phyloP scores from a whole-genome alignment of 257 asterid species.

The Scutellaria galericulata region DNA sequence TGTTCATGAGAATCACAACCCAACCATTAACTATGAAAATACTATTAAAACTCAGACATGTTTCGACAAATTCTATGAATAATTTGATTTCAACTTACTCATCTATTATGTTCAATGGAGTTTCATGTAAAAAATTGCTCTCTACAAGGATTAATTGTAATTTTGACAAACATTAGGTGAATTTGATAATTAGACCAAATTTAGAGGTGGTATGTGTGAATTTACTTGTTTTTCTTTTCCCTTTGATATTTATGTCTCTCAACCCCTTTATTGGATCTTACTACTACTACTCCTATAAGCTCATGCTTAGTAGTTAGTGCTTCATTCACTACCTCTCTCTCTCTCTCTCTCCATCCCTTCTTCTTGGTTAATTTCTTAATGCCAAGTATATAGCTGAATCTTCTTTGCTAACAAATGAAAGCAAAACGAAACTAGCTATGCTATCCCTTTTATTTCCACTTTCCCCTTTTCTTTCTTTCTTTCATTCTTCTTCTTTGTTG shows the following conservation, averaged over 20 bases:
- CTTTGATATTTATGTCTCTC: slow-evolving; percentile 18
- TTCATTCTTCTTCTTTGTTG: slow-evolving; percentile 7
- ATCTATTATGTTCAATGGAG: too few species aligned
- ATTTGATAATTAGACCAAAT: too few species aligned
- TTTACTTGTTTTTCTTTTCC: slow-evolving; percentile 15
- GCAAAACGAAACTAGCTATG: too few species aligned
- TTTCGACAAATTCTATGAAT: too few species aligned
- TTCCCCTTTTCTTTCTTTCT: background rate
- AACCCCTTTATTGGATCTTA: slow-evolving; percentile 39
- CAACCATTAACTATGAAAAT: too few species aligned
- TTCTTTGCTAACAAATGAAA: slow-evolving; percentile 26
- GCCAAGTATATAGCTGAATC: slow-evolving; percentile 11
- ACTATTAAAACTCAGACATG: too few species aligned
- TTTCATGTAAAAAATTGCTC: too few species aligned
- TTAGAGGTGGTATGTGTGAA: background rate
- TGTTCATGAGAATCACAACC: too few species aligned
- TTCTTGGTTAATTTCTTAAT: background rate
- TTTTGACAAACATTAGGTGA: too few species aligned
- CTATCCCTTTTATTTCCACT: background rate
- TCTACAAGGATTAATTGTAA: too few species aligned
- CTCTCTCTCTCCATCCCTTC: slow-evolving; percentile 26
- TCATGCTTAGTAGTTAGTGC: slow-evolving; percentile 71
- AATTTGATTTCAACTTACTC: too few species aligned
- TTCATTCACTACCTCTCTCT: slow-evolving; percentile 51
- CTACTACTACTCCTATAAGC: slow-evolving; percentile 67